Evolutionary conservation across 1,139 yeast genomes (phyloP).

Genomic region (Hyphopichia pseudoburtonii): DNA sequence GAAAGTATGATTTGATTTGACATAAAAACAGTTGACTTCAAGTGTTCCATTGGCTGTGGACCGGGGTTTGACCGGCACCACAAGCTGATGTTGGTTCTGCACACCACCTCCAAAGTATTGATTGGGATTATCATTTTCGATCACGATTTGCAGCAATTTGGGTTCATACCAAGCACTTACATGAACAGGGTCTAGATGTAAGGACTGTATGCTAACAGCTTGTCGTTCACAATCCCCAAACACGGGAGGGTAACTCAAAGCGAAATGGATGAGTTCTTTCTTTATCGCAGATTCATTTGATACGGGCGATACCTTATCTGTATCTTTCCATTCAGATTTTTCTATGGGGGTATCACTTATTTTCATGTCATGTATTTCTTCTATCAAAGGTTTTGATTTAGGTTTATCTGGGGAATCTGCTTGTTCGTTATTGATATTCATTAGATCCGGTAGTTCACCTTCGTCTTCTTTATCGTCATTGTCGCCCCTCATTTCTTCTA

Average conservation of each 20-base stretch:
- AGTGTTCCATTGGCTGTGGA: background rate
- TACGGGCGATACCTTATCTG: background rate
- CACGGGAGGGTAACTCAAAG: conserved; percentile 8
- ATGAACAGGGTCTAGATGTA: background rate
- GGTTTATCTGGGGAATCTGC: conserved; percentile 2
- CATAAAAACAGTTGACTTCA: background rate
- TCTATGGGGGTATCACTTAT: conserved; percentile 8
- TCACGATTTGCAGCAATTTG: background rate
- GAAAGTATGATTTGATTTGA: background rate
- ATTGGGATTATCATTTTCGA: background rate
- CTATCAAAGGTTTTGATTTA: conserved; percentile 31
- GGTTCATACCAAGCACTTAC: conserved; percentile 1
- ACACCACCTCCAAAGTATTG: conserved; percentile 1
- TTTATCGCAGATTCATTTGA: conserved; percentile 5
- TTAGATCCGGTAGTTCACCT: conserved; percentile 18
- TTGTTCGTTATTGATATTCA: conserved; percentile 18
- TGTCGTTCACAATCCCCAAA: background rate
- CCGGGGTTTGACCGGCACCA: background rate
- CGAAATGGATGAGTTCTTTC: conserved; percentile 6
- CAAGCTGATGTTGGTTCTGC: background rate
- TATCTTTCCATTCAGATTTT: too few species aligned
- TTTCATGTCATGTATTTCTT: conserved; percentile 35
- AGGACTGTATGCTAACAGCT: background rate
- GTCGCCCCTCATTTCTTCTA: conserved; percentile 35
- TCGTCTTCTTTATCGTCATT: conserved; percentile 15